Base-by-base conservation (phyloP, 1,139 yeast species). In the Pneumocystis oryctolagi region DNA sequence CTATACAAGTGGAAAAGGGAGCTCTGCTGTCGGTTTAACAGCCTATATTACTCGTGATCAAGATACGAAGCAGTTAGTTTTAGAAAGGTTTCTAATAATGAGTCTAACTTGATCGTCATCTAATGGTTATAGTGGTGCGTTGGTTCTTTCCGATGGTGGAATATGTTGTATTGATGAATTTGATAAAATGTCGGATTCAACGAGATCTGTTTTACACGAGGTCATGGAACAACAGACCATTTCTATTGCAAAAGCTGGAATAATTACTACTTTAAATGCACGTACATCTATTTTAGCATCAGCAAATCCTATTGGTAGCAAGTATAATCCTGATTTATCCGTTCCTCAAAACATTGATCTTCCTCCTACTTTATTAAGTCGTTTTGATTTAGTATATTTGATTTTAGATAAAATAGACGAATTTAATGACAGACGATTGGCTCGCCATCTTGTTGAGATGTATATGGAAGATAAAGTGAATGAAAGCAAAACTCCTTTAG, bases 211-310 rank as follows among this genome's bases (percentile, higher is more conserved):
- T 18, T 78, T 92, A 65, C 99, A 92, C 74, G 98, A 92, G 79
- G 98, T 94, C 30, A 92, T 92, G 98, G 98, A 92, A 78, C 98
- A 92, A 74, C 98, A 92, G 74, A 92, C 98, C 0, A 92, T 92
- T 59, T 89, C 97, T 14, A 89, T 92, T 70, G 98, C 98, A 58
- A 92, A 92, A 72, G 98, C 98, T 0, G 98, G 98, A 64, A 92
- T 92, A 71, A 92, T 90, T 71, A 92, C 98, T 16, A 92, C 98
- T 0, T 79, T 92, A 66, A 92, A 92, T 75, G 98, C 98, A 1
- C 81, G 98, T 74, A 90, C 97, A 0, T 89, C 97, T 0, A 87
- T 92, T 68, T 79, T 92, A 67, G 98, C 98, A 0, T 87, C 96
- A 53, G 98, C 98, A 1, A 92, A 92, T 74, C 98, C 98, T n/a